phyloP scores from a whole-genome alignment of 2,329 filamentous ascomycete species.

The Parascedosporium putredinis region DNA sequence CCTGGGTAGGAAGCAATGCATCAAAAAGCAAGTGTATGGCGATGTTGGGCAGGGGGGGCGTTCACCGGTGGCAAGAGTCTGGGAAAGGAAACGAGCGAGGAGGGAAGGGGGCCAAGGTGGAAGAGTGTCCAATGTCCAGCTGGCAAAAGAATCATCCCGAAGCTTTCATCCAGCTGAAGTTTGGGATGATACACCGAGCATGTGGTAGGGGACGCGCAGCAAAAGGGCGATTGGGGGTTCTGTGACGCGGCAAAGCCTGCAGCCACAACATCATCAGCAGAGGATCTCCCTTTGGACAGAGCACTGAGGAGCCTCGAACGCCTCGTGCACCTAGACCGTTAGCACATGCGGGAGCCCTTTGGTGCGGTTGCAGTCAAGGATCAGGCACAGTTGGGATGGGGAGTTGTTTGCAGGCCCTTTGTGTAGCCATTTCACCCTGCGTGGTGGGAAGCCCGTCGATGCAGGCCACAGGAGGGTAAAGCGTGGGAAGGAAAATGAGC shows the following conservation, averaged over 20 bases:
- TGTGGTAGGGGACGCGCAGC: too few relatives aligned
- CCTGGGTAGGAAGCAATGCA: constrained; percentile 4
- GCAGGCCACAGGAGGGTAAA: too few relatives aligned
- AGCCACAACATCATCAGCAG: constrained; percentile 4
- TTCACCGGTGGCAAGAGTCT: not conserved
- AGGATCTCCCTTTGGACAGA: too few relatives aligned
- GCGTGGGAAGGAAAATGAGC: too few relatives aligned
- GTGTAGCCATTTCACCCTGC: too few relatives aligned
- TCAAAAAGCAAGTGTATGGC: constrained; percentile 1
- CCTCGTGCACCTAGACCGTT: too few relatives aligned
- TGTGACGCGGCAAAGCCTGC: constrained; percentile 6
- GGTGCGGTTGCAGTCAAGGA: not conserved
- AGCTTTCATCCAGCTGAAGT: not conserved
- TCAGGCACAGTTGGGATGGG: too few relatives aligned
- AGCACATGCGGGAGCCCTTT: not conserved
- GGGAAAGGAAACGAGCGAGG: not conserved
- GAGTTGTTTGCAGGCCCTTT: too few relatives aligned
- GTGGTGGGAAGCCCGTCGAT: too few relatives aligned
- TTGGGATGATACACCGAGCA: not conserved
- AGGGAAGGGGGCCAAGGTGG: not conserved
- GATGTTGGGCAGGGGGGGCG: not conserved
- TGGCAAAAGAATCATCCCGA: not conserved
- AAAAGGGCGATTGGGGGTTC: not conserved
- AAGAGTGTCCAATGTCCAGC: too few relatives aligned
- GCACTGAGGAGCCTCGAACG: too few relatives aligned